These are phyloP conservation scores for Aphanomyces cochlioides DNA, from an alignment of 352 stramenopile genomes.

Conservation along the genomic window DNA sequence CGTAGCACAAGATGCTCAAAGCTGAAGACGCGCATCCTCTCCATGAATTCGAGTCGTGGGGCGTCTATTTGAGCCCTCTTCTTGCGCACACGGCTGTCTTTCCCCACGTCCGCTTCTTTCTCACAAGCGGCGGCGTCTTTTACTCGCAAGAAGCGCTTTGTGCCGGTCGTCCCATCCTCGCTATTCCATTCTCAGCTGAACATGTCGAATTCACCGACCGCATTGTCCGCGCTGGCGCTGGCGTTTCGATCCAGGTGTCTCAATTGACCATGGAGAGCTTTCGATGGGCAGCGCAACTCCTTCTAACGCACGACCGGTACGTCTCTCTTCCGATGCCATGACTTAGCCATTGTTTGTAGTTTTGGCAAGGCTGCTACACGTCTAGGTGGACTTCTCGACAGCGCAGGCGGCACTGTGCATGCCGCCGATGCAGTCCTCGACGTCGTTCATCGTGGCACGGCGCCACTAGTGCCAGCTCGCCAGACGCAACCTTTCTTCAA, in stretches of 20 bases:
- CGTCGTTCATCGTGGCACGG: slow-evolving; percentile 50
- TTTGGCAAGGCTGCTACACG: slow-evolving; percentile 44
- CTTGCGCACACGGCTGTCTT: slow-evolving; percentile 38
- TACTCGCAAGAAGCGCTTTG: slow-evolving; percentile 60
- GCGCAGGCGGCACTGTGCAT: slow-evolving; percentile 47
- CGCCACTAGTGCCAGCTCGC: slow-evolving; percentile 48
- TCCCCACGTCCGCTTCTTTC: slow-evolving; percentile 43
- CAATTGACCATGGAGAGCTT: slow-evolving; percentile 19
- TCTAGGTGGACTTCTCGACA: slow-evolving; percentile 57
- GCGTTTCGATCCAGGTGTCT: slow-evolving; percentile 31
- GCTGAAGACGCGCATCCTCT: background rate
- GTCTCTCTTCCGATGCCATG: background rate
- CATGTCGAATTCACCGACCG: slow-evolving; percentile 68
- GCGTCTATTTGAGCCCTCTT: slow-evolving; percentile 16
- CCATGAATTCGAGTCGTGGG: slow-evolving; percentile 18
- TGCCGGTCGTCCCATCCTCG: slow-evolving; percentile 57
- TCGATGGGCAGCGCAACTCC: slow-evolving; percentile 16
- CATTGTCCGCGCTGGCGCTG: slow-evolving; percentile 52
- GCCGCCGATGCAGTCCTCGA: slow-evolving; percentile 56
- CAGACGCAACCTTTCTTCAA: slow-evolving; percentile 74
- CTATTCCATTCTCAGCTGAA: slow-evolving; percentile 68
- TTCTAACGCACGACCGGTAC: slow-evolving; percentile 24
- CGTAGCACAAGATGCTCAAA: slow-evolving; percentile 16
- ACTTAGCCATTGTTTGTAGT: background rate
- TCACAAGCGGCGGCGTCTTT: slow-evolving; percentile 57